phyloP scores from a whole-genome alignment of 2,329 filamentous ascomycete species.

The Ilyonectria mors-panacis region DNA sequence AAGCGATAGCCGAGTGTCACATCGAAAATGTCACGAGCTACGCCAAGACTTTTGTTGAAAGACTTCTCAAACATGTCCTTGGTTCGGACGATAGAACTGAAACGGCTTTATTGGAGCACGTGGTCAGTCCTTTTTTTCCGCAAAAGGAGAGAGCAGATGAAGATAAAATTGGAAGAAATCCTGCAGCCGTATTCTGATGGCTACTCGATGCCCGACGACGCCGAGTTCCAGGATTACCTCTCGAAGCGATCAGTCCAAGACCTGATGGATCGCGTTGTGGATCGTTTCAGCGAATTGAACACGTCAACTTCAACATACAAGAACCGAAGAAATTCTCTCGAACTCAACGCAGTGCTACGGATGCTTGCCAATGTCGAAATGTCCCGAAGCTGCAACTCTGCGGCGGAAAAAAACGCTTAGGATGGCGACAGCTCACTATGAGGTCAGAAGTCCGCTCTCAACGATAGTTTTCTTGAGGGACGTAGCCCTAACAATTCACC shows the following conservation, averaged over 20 bases:
- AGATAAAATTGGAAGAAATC: constrained; percentile 57
- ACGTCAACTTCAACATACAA: constrained; percentile 16
- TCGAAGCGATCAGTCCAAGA: constrained; percentile 30
- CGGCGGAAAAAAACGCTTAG: constrained; percentile 59
- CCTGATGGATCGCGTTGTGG: constrained; percentile 32
- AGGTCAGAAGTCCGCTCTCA: constrained; percentile 47
- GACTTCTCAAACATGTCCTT: constrained; percentile 53
- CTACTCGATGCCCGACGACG: constrained; percentile 46
- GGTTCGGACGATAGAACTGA: constrained; percentile 34
- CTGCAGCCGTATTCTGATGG: constrained; percentile 56
- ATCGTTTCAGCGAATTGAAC: not conserved
- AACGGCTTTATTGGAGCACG: constrained; percentile 41
- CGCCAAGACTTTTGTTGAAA: constrained; percentile 56
- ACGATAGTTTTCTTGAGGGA: not conserved
- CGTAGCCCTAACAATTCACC: not conserved
- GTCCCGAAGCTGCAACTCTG: constrained; percentile 50
- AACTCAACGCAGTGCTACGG: constrained; percentile 1
- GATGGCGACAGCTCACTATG: constrained; percentile 61
- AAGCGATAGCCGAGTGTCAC: constrained; percentile 54
- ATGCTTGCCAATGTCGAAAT: constrained; percentile 29
- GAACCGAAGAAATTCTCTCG: constrained; percentile 14
- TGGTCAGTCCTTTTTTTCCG: constrained; percentile 52
- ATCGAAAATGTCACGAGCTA: constrained; percentile 49
- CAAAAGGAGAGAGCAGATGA: constrained; percentile 49
- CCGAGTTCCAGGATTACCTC: constrained; percentile 48